Base-by-base conservation (phyloP, 2,329 filamentous ascomycete species). In the Tothia fuscella region DNA sequence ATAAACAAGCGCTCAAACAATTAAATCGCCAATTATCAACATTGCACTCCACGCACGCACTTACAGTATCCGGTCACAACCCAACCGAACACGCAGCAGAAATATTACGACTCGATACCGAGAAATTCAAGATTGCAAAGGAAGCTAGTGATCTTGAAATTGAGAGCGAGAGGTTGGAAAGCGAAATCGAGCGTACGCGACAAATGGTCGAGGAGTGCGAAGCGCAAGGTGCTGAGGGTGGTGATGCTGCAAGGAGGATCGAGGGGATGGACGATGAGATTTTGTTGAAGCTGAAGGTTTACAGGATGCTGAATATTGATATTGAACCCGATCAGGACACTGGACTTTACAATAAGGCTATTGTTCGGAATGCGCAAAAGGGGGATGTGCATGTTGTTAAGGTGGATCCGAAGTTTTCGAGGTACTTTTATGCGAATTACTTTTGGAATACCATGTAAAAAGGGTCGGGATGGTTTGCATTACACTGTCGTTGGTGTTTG, bases 41-140 rank as follows among this genome's bases (percentile, higher is more conserved):
- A 2, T 72, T 93, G 41, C 71, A 75, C 30, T 72, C 78, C 5
- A 84, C 91, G 56, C 80, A 93, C 64, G 71, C 75, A 42, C 85
- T 93, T 61, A 80, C 85, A 1, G 68, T 84, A 1, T 65, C 77
- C 1, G 67, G 79, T 3, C 85, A 93, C 66, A 84, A 86, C 49
- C 76, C 83, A 0, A 72, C 80, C 5, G 77, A 76, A 46, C 89
- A 96, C 64, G 86, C 88, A 5, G 78, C 78, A 26, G 77, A 84
- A 56, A 94, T 96, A 48, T 72, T 91, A 16, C 75, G 81, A 30
- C 78, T 95, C 47, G 89, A 96, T 62, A 93, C 86, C 2, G 79
- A 88, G 51, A 95, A 95, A 57, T 96, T 96, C 64, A 80, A 87
- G 51, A 80, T 86, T 44, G 89, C 89, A n/a, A 96, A 96, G 62